These are phyloP conservation scores for Skeletonema tropicum DNA, from an alignment of 108 stramenopile genomes.

Conservation along the genomic window DNA sequence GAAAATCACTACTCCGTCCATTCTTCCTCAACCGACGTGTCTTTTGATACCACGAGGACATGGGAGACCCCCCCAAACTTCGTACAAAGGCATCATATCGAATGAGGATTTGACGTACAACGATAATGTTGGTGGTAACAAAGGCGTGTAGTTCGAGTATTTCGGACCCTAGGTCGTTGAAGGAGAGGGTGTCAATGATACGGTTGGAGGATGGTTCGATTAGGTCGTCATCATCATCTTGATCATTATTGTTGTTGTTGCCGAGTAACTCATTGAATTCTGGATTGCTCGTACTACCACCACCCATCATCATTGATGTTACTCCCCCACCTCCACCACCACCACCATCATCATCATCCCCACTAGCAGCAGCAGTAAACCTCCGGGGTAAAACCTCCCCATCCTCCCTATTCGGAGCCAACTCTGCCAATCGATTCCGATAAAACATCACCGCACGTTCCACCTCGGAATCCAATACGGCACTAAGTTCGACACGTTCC, in stretches of 20 bases:
- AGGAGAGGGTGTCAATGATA: conserved; percentile 1
- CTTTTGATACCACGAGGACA: conserved; percentile 64
- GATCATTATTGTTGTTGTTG: neutral
- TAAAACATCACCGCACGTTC: conserved; percentile 37
- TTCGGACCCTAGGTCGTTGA: conserved; percentile 39
- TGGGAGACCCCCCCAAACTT: conserved; percentile 60
- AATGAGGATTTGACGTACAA: conserved; percentile 67
- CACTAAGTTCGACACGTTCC: conserved; percentile 31
- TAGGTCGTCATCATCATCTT: neutral
- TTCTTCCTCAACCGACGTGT: conserved; percentile 22
- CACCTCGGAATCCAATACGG: conserved; percentile 24
- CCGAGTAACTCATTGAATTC: neutral
- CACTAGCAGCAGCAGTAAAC: neutral
- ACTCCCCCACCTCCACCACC: neutral
- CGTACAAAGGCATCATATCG: conserved; percentile 73
- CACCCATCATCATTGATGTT: too few relatives aligned
- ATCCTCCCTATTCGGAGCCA: conserved; percentile 29
- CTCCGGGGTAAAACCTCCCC: neutral
- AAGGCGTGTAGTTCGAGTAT: conserved; percentile 73
- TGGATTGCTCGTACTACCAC: neutral
- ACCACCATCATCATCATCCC: neutral
- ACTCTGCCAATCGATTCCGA: conserved; percentile 10
- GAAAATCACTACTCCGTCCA: conserved; percentile 25
- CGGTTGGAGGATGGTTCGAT: neutral
- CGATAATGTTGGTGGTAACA: conserved; percentile 64